Evolutionary conservation across 768 basidiomycete genomes (phyloP).

Genomic region (Tricholoma flavovirens): DNA sequence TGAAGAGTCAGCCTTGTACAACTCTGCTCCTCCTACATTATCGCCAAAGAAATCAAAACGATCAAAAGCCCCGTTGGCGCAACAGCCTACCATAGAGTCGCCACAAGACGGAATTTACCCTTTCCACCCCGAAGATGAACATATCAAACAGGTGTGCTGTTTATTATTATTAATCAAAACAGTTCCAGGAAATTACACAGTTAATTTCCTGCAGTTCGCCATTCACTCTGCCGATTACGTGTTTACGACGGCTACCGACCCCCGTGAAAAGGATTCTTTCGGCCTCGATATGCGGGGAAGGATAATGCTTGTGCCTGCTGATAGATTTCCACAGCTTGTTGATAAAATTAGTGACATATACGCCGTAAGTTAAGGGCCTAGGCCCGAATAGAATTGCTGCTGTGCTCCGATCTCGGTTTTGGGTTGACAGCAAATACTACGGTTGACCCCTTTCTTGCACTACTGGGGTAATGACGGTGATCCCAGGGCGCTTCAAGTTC

Average conservation of each 20-base stretch:
- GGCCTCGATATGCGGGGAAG: slow-evolving; percentile 67
- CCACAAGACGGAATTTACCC: slow-evolving; percentile 53
- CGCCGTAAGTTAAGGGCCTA: slow-evolving; percentile 3
- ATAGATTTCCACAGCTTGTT: slow-evolving; percentile 37
- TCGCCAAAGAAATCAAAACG: slow-evolving; percentile 36
- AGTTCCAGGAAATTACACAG: not conserved
- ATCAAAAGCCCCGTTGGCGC: slow-evolving; percentile 16
- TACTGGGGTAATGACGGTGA: too few relatives aligned
- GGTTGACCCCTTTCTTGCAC: too few relatives aligned
- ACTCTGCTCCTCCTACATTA: slow-evolving; percentile 27
- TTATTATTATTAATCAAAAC: not conserved
- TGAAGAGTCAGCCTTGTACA: slow-evolving; percentile 55
- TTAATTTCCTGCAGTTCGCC: slow-evolving; percentile 33
- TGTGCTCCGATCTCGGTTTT: too few relatives aligned
- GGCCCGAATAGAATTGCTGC: not conserved
- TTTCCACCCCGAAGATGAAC: slow-evolving; percentile 86
- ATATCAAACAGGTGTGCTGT: slow-evolving; percentile 50
- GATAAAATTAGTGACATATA: slow-evolving; percentile 31
- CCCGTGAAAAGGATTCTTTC: slow-evolving; percentile 60
- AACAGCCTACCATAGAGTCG: slow-evolving; percentile 14
- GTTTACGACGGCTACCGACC: slow-evolving; percentile 43
- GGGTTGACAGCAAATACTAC: not conserved
- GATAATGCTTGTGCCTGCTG: slow-evolving; percentile 54
- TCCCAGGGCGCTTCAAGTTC: too few relatives aligned
- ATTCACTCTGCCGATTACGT: slow-evolving; percentile 40